These are phyloP conservation scores for Suhomyces sp. DNA, from an alignment of 805 yeast species.

Conservation along the genomic window DNA sequence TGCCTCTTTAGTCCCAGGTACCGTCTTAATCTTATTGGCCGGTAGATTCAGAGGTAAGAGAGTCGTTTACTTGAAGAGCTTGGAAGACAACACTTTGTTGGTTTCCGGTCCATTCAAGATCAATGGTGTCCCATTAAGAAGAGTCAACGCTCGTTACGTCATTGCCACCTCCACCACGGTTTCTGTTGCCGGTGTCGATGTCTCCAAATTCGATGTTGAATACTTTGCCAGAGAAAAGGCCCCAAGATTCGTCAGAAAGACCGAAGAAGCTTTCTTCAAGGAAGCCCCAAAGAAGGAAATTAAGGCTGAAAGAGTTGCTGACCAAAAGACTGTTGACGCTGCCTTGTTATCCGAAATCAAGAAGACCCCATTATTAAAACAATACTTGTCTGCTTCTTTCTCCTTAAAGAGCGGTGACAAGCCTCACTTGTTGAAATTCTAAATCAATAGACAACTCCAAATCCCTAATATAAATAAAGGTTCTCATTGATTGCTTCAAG, in stretches of 20 bases:
- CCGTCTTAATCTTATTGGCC: conserved; percentile 94
- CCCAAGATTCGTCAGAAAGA: conserved; percentile 79
- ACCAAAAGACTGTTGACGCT: conserved; percentile 94
- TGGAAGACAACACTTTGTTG: conserved; percentile 96
- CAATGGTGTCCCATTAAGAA: conserved; percentile 99
- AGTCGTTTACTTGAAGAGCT: conserved; percentile 94
- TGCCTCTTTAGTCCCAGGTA: conserved; percentile 95
- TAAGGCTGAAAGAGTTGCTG: conserved; percentile 91
- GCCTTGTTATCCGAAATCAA: conserved; percentile 90
- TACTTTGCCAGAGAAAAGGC: conserved; percentile 97
- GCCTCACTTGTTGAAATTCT: conserved; percentile 97
- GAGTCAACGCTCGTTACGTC: conserved; percentile 98
- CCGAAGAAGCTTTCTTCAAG: conserved; percentile 86
- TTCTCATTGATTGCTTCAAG: conserved; percentile 4
- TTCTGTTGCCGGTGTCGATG: conserved; percentile 74
- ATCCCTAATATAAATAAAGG: conserved; percentile 3
- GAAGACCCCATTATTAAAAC: conserved; percentile 95
- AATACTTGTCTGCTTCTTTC: conserved; percentile 94
- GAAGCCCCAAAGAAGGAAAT: conserved; percentile 78
- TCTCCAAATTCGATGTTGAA: conserved; percentile 86
- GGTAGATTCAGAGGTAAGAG: conserved; percentile 99
- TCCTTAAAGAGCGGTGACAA: conserved; percentile 97
- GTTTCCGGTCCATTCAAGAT: conserved; percentile 99
- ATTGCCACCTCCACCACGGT: conserved; percentile 97
- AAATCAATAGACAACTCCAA: conserved; percentile 31